A percentile compares a stretch with the other conserved stretches of the same genome.
Conservation (phyloP, 768 basidiomycete species). For the Leccinum fibrillosum region DNA sequence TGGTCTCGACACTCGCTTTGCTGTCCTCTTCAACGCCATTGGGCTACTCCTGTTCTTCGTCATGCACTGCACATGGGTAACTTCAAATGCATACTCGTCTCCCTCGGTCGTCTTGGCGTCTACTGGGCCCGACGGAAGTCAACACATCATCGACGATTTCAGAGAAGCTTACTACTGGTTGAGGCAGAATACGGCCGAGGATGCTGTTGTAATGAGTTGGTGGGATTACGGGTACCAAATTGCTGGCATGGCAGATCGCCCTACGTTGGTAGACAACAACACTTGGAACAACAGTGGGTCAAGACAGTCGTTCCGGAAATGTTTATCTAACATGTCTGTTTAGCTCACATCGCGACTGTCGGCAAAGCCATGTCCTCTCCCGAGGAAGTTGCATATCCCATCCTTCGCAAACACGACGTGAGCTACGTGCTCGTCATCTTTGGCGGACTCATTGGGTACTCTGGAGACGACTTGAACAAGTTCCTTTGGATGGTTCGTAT, state of each 20-base stretch:
- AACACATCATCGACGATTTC: constrained; percentile 98
- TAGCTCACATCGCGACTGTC: constrained; percentile 97
- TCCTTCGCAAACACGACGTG: constrained; percentile 95
- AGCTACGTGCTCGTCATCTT: constrained; percentile 98
- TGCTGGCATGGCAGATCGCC: constrained; percentile 96
- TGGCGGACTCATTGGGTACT: constrained; percentile 94
- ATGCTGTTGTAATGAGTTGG: constrained; percentile 97
- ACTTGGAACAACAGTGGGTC: constrained; percentile 98
- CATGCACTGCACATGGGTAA: constrained; percentile 96
- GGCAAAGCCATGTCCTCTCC: constrained; percentile 96
- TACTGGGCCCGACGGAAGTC: constrained; percentile 72
- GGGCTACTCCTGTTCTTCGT: constrained; percentile 88
- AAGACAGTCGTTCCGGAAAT: not conserved
- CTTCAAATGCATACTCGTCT: constrained; percentile 91
- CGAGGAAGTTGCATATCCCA: constrained; percentile 96
- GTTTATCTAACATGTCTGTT: constrained; percentile 7
- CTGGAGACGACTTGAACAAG: constrained; percentile 99
- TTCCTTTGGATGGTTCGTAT: constrained; percentile 99
- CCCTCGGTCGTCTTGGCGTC: constrained; percentile 95
- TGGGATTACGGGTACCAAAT: constrained; percentile 99
- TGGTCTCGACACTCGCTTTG: constrained; percentile 78
- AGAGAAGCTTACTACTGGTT: constrained; percentile 99
- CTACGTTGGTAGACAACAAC: constrained; percentile 97
- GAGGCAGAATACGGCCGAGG: constrained; percentile 88
- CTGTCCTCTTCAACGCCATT: constrained; percentile 71